Evolutionary conservation across 1,284 basidiomycete genomes (phyloP), one percentile per base, ranked within the genome.

Genomic region (Cryptococcus sp.): DNA sequence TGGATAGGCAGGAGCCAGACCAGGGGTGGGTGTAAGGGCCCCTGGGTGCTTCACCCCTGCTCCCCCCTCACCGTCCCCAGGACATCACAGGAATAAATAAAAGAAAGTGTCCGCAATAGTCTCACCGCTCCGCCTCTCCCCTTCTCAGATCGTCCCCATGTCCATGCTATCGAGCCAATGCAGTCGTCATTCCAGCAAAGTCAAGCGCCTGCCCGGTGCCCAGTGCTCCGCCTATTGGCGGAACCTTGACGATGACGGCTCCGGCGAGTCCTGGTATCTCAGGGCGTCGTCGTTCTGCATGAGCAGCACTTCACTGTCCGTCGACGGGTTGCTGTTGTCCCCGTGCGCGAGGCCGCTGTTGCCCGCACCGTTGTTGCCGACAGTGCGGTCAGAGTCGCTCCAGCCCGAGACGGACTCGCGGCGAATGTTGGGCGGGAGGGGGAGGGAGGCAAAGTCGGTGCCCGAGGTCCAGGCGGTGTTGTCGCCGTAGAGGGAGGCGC

Each of bases 381-480:
- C 16, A 8, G 21, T 46, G 42, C 42, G 20, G 33, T 71, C 70
- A 8, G 60, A 60, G 39, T 62, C 57, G 37, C 46, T 48, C 58
- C 60, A 70, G 15, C 52, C 51, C 11, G 54, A 57, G 24, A 59
- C 63, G n/a, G 52, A 58, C 15, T 71, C 71, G 33, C 69, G 57
- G 23, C 67, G 55, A 54, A 74, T 62, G 56, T 74, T 74, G 52
- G 72, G 72, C 3, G 70, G 69, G 2, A 69, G 44, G 15, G 60
- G 50, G 2, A 69, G 42, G 11, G 60, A 47, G 20, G 39, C 49
- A 36, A 60, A 55, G 36, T 62, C 63, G n/a, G 53, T 49, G 11
- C 56, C 55, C 4, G 62, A 54, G 9, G 65, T 50, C 61, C 60
- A 66, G 6, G 54, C 62, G 2, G 53, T 23, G 40, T 70, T 66